phyloP scores from a whole-genome alignment of 2,329 filamentous ascomycete genomes.

The Colletotrichum viniferum region DNA sequence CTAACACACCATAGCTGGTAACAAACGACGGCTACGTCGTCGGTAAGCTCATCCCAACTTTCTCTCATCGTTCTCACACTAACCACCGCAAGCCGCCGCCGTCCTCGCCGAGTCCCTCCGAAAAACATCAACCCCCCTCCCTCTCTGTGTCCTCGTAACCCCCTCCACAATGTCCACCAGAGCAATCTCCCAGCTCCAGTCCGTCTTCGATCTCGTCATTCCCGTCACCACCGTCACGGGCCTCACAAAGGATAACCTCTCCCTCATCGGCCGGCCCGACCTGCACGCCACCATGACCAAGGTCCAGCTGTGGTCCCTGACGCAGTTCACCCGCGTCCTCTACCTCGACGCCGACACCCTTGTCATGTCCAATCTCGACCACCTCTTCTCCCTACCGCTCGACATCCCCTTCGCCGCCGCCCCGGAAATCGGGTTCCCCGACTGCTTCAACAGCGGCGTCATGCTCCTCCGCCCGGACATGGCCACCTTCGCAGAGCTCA shows the following conservation, averaged over 20 bases:
- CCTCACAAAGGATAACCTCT: slow-evolving; percentile 53
- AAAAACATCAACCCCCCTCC: slow-evolving; percentile 10
- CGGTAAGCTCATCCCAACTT: not conserved
- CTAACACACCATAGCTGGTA: slow-evolving; percentile 14
- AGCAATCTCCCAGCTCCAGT: not conserved
- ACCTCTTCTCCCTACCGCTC: slow-evolving; percentile 69
- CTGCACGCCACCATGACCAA: slow-evolving; percentile 73
- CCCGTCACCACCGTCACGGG: slow-evolving; percentile 13
- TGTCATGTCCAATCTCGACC: slow-evolving; percentile 68
- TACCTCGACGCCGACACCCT: slow-evolving; percentile 68
- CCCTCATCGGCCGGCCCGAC: slow-evolving; percentile 71
- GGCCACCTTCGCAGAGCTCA: slow-evolving; percentile 67
- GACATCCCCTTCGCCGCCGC: slow-evolving; percentile 45
- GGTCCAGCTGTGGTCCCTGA: slow-evolving; percentile 71
- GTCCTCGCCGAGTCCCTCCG: slow-evolving; percentile 23
- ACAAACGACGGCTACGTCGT: slow-evolving; percentile 23
- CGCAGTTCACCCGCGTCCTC: slow-evolving; percentile 54
- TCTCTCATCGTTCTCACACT: not conserved
- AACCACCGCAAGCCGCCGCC: slow-evolving; percentile 3
- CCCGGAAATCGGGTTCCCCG: slow-evolving; percentile 74
- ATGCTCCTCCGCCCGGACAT: slow-evolving; percentile 70
- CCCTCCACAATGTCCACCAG: slow-evolving; percentile 7
- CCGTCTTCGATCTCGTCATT: slow-evolving; percentile 15
- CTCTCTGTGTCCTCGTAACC: slow-evolving; percentile 17
- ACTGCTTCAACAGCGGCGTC: slow-evolving; percentile 73